Evolutionary conservation across 768 basidiomycete species (phyloP).

Genomic region (Mrakia blollopis): DNA sequence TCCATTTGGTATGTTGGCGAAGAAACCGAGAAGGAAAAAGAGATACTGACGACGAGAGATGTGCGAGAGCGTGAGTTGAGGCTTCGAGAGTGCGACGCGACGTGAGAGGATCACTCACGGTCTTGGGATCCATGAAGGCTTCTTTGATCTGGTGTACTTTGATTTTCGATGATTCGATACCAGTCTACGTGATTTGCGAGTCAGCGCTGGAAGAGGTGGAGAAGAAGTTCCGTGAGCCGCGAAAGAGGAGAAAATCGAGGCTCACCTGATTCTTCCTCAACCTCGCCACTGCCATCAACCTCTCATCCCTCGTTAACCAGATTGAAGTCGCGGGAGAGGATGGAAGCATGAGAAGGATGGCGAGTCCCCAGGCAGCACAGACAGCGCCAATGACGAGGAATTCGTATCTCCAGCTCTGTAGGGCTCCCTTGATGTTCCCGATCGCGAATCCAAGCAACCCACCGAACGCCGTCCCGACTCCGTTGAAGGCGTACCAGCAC

Average conservation of each 20-base stretch:
- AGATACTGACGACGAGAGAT: slow-evolving; percentile 31
- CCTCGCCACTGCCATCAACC: slow-evolving; percentile 44
- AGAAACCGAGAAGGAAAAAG: slow-evolving; percentile 42
- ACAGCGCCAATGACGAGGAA: slow-evolving; percentile 43
- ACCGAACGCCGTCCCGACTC: slow-evolving; percentile 48
- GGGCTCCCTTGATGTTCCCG: slow-evolving; percentile 43
- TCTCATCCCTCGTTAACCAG: slow-evolving; percentile 44
- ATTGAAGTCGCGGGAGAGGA: slow-evolving; percentile 42
- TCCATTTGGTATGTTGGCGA: slow-evolving; percentile 41
- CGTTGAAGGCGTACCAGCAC: slow-evolving; percentile 47
- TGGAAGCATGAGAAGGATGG: slow-evolving; percentile 40
- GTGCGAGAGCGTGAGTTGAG: too few species aligned
- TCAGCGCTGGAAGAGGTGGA: background rate
- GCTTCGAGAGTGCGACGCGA: too few species aligned
- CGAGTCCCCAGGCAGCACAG: slow-evolving; percentile 42
- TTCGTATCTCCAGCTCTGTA: slow-evolving; percentile 45
- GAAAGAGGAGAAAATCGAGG: background rate
- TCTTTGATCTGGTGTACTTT: slow-evolving; percentile 44
- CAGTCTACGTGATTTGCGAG: slow-evolving; percentile 19
- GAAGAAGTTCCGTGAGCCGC: too few species aligned
- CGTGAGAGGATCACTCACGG: background rate
- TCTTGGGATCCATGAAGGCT: slow-evolving; percentile 42
- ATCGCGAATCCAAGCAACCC: slow-evolving; percentile 47
- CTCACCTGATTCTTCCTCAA: slow-evolving; percentile 41
- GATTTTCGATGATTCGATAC: slow-evolving; percentile 42